phyloP scores from a whole-genome alignment of 2,329 filamentous ascomycete genomes.

The Thelonectria discophora region DNA sequence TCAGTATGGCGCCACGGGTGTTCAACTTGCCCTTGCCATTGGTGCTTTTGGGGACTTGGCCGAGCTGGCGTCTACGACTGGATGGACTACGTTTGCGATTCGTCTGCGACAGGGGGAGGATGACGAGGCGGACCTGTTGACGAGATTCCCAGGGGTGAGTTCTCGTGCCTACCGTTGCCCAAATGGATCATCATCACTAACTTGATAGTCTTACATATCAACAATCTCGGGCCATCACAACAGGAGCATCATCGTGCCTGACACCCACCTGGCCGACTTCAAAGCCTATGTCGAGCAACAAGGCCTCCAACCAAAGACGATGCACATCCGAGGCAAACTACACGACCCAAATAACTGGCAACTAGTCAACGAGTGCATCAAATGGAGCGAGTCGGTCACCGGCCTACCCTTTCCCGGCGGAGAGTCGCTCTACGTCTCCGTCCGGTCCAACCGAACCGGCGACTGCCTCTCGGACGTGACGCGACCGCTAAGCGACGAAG shows the following conservation, averaged over 20 bases:
- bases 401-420: slow-evolving; percentile 11
- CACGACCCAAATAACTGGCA: slow-evolving; percentile 24
- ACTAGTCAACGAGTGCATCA: slow-evolving; percentile 23
- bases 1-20: slow-evolving; percentile 16
- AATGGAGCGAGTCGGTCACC: slow-evolving; percentile 12
- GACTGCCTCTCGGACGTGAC: slow-evolving; percentile 4
- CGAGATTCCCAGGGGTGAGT: slow-evolving; percentile 17
- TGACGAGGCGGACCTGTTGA: slow-evolving; percentile 14
- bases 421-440: slow-evolving; percentile 15
- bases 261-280: slow-evolving; percentile 18
- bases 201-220: slow-evolving; percentile 24
- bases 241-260: slow-evolving; percentile 26
- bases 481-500: slow-evolving; percentile 22
- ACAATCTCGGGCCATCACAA: slow-evolving; percentile 27
- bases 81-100: slow-evolving; percentile 26
- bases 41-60: slow-evolving; percentile 30
- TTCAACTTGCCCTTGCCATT: slow-evolving; percentile 27
- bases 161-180: too few species aligned
- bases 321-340: slow-evolving; percentile 31
- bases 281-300: slow-evolving; percentile 21
- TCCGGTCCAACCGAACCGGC: slow-evolving; percentile 27
- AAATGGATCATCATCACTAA: background rate
- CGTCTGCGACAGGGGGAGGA: slow-evolving; percentile 5
- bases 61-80: slow-evolving; percentile 3
- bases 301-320: slow-evolving; percentile 26